Evolutionary conservation across 257 asterid species (phyloP).

Genomic region (Thymus quinquecostatus): DNA sequence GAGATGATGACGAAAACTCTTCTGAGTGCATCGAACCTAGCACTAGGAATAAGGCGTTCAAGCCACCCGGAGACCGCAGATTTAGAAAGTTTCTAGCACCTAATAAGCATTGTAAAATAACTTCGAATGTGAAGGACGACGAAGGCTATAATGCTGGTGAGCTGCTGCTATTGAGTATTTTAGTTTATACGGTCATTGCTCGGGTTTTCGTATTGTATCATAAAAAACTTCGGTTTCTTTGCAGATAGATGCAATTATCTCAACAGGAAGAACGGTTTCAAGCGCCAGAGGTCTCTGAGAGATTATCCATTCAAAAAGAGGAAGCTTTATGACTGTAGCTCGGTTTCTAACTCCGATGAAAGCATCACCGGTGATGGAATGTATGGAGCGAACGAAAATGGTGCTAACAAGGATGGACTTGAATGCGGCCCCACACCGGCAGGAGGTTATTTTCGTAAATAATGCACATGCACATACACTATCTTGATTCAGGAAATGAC

Average conservation of each 20-base stretch:
- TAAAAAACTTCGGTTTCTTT: slow-evolving; percentile 34
- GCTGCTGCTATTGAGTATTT: slow-evolving; percentile 32
- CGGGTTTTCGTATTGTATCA: background rate
- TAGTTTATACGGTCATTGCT: background rate
- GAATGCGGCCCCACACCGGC: slow-evolving; percentile 44
- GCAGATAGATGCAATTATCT: slow-evolving; percentile 50
- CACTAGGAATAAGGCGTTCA: slow-evolving; percentile 58
- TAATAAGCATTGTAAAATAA: slow-evolving; percentile 53
- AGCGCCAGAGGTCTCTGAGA: slow-evolving; percentile 73
- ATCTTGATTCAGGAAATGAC: slow-evolving; percentile 15
- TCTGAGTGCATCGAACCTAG: slow-evolving; percentile 64
- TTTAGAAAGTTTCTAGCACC: slow-evolving; percentile 58
- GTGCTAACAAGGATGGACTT: slow-evolving; percentile 42
- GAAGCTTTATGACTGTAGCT: slow-evolving; percentile 62
- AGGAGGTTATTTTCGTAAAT: slow-evolving; percentile 44
- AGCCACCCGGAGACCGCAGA: slow-evolving; percentile 60
- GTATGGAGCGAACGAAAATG: slow-evolving; percentile 48
- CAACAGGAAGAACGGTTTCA: slow-evolving; percentile 51
- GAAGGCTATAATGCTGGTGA: slow-evolving; percentile 58
- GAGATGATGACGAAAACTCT: slow-evolving; percentile 85
- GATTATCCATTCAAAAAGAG: slow-evolving; percentile 95
- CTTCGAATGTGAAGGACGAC: slow-evolving; percentile 52
- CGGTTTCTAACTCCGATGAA: slow-evolving; percentile 55
- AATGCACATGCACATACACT: slow-evolving; percentile 1
- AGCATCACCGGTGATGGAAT: slow-evolving; percentile 53